These are phyloP conservation scores for Pythium chondricola DNA, from an alignment of 352 stramenopile genomes.

Conservation along the genomic window DNA sequence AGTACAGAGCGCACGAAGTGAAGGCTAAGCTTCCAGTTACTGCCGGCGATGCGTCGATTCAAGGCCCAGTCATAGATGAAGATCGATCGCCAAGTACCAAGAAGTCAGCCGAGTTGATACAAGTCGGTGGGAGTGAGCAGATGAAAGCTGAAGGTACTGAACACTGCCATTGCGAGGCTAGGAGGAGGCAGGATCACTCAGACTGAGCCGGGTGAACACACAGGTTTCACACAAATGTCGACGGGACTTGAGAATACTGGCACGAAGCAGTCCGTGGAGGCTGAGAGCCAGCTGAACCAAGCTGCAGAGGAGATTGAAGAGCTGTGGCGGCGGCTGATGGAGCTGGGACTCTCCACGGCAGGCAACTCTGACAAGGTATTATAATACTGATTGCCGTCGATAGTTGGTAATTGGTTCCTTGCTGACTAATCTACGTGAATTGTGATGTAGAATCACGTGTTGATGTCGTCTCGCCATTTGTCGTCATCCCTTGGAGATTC, in stretches of 20 bases:
- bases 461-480: conserved; percentile 73
- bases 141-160: conserved; percentile 15
- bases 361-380: conserved; percentile 51
- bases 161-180: no score
- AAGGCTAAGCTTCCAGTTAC: conserved; percentile 26
- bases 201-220: no score
- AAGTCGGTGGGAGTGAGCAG: conserved; percentile 4
- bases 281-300: conserved; percentile 56
- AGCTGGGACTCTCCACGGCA: conserved; percentile 61
- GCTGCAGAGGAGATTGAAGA: conserved; percentile 81
- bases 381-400: neutral
- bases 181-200: no score
- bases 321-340: conserved; percentile 68
- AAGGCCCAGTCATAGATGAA: no score
- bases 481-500: conserved; percentile 81
- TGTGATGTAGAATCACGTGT: conserved; percentile 33
- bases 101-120: neutral
- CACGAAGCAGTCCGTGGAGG: conserved; percentile 28
- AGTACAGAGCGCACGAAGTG: conserved; percentile 66
- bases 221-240: conserved; percentile 22
- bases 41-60: no score
- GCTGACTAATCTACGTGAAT: neutral
- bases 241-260: conserved; percentile 23
- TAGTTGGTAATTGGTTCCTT: no score
- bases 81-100: no score